Evolutionary conservation across 116 monocot genomes (phyloP), one percentile per base, ranked within the genome.

Genomic region (Papilionanthe hybrid): DNA sequence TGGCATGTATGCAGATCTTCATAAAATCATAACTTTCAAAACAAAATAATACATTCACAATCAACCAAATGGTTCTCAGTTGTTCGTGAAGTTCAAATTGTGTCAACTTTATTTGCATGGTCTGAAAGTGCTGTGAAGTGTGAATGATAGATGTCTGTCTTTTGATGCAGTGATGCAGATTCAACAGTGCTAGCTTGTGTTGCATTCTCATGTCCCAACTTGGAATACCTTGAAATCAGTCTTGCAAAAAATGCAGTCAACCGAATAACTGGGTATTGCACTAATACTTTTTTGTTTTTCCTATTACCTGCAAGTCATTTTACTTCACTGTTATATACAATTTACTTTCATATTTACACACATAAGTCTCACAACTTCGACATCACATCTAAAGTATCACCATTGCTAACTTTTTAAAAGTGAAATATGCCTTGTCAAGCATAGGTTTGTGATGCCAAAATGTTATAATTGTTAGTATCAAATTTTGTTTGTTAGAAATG

Each of bases 151-250:
- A 73, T 44, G 25, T 22, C 27, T 15, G 82, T 49, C 9, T 75
- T 55, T 82, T 83, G 9, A 30, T 92, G 85, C 91, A 99, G 98
- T 90, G 95, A 93, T 85, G 84, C 88, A 42, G 91, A 94, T 89
- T 84, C 91, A 32, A 93, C 93, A 0, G 77, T 93, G 78, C 71
- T 99, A 69, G 93, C 92, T 65, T 99, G 95, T 79, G 87, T 99
- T 86, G 93, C 91, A 47, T 99, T 94, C 80, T 91, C 91, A 12
- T 94, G 95, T 84, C 91, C 93, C 42, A 99, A 86, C 78, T 84
- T 99, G 44, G 89, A 99, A 85, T 78, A 72, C 2, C 79, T 99
- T 55, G 98, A 95, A 79, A 91, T 99, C 44, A 93, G 73, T 28
- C 80, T 83, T 42, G 76, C 82, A 28, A 85, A 84, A 58, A 78